Conservation (phyloP, 2,329 filamentous ascomycete genomes). For the Iodosphaeria phyllophila region DNA sequence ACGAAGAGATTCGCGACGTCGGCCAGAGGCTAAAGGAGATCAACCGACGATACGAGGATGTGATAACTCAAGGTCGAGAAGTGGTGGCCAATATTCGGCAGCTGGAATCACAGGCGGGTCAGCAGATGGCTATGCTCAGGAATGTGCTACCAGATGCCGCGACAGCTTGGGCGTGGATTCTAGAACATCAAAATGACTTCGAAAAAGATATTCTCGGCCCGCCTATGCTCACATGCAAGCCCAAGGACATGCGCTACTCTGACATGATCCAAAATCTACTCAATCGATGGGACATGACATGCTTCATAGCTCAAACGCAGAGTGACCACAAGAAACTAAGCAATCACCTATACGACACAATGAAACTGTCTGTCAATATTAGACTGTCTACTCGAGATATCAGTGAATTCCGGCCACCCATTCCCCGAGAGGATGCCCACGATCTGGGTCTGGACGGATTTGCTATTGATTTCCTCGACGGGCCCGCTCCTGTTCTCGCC, state of each 20-base stretch:
- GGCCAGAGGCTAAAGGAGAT: constrained; percentile 17
- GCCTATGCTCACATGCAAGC: constrained; percentile 59
- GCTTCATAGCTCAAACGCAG: constrained; percentile 58
- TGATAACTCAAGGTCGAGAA: constrained; percentile 18
- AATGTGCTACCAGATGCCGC: constrained; percentile 42
- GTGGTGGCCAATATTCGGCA: constrained; percentile 30
- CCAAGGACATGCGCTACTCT: constrained; percentile 52
- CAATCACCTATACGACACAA: constrained; percentile 37
- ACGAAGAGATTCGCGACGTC: constrained; percentile 20
- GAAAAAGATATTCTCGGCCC: constrained; percentile 65
- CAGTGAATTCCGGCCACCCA: constrained; percentile 31
- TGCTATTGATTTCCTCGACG: constrained; percentile 59
- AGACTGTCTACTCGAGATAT: constrained; percentile 40
- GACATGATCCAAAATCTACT: constrained; percentile 34
- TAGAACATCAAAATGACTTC: constrained; percentile 49
- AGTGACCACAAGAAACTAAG: constrained; percentile 61
- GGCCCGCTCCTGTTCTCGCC: constrained; percentile 66
- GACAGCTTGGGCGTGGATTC: constrained; percentile 66
- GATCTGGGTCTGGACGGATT: constrained; percentile 58
- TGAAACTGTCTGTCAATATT: constrained; percentile 55
- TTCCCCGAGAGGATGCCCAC: constrained; percentile 34
- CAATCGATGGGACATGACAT: constrained; percentile 32
- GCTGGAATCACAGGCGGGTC: constrained; percentile 58
- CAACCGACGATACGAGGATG: constrained; percentile 19
- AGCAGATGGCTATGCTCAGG: constrained; percentile 48